Evolutionary conservation across 805 yeast species (phyloP).

Genomic region (Hanseniaspora guilliermondii): DNA sequence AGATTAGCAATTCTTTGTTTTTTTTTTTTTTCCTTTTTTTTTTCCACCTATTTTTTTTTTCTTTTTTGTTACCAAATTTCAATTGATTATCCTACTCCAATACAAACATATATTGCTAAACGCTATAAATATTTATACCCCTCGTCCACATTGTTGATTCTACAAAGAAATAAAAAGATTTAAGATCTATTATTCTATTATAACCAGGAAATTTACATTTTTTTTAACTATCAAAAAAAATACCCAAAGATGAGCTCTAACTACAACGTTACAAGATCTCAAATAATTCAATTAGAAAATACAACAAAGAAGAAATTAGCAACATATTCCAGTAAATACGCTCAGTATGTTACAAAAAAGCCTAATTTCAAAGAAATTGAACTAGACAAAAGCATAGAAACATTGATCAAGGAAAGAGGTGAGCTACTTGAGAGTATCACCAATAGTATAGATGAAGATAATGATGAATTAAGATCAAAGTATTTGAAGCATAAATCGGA

Average conservation of each 20-base stretch:
- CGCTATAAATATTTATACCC: too few relatives aligned
- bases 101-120: too few relatives aligned
- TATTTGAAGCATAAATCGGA: constrained; percentile 47
- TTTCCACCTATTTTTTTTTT: too few relatives aligned
- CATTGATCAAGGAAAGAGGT: constrained; percentile 40
- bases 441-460: constrained; percentile 43
- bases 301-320: constrained; percentile 43
- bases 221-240: too few relatives aligned
- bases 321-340: constrained; percentile 42
- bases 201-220: not conserved
- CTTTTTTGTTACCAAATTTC: too few relatives aligned
- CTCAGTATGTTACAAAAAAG: constrained; percentile 38
- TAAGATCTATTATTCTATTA: too few relatives aligned
- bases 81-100: too few relatives aligned
- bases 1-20: too few relatives aligned
- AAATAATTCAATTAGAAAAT: constrained; percentile 57
- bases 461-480: not conserved
- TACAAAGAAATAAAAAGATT: too few relatives aligned
- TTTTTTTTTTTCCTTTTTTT: too few relatives aligned
- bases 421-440: constrained; percentile 23
- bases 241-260: not conserved
- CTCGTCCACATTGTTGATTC: too few relatives aligned
- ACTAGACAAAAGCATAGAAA: constrained; percentile 38
- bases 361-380: constrained; percentile 38
- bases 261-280: constrained; percentile 52